Base-by-base conservation (phyloP, 1,284 basidiomycete genomes). In the Inonotus obliquus region DNA sequence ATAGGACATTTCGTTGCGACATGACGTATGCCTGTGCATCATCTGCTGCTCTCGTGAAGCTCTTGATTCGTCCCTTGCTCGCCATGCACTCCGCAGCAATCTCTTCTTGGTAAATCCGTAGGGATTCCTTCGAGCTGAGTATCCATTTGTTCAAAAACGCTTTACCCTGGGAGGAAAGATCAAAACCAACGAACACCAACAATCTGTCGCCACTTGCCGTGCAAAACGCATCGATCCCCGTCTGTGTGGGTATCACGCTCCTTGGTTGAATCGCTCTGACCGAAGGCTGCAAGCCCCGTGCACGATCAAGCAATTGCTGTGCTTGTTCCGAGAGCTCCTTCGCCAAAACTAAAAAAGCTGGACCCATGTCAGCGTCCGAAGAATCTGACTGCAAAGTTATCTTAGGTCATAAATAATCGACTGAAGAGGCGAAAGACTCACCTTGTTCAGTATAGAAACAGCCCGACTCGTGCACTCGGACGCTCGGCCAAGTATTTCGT, bases 131-230 rank as follows among this genome's bases (percentile, higher is more conserved):
- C 4, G 63, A 64, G 21, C 61, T 23, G 29, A 38, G 21, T 27
- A 64, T 58, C 10, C 17, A 49, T 25, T 61, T 54, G 58, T 59
- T 45, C 58, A 61, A 59, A 48, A 61, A 64, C 23, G 58, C 41
- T 23, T 54, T 57, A 48, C 61, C 59, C 59, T 60, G 52, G 19
- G 17, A 48, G n/a, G 17, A 54, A 14, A n/a, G 9, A 52, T 60
- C 25, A 60, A 44, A 60, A 27, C 11, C 9, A 5, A 27, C 11
- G 10, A 23, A 21, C 5, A 37, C 41, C 19, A n/a, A 6, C 14
- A 7, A 11, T 21, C 21, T 35, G 13, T 39, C 29, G 32, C 11
- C n/a, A 49, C 53, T 51, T 23, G 54, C 59, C 19, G 59, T 61
- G 49, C 54, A 61, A 27, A 64, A 64, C 10, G 61, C 63, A 17